Base-by-base conservation (phyloP, 208 protist species). In the Trypanosoma avium region DNA sequence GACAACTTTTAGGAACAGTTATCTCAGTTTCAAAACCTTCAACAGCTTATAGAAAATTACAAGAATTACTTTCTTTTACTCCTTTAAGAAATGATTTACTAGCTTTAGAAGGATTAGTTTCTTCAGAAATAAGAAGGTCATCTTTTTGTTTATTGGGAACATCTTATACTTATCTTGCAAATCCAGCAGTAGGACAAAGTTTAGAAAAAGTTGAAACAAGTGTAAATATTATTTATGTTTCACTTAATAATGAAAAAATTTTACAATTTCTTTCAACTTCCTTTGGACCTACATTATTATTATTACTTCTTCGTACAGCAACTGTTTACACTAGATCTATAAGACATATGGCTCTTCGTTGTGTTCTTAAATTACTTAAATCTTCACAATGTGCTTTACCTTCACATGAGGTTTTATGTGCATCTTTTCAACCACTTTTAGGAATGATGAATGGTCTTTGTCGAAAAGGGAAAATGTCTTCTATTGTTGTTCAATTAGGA, bases 401-500 rank as follows among this genome's bases (percentile, higher is more conserved):
- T 15, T 66, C 80, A 13, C 79, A 92, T 66, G 67, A 68, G 9
- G 46, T 74, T 10, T 75, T 96, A 24, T 69, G 64, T 9, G 73
- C 75, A 38, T 79, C 88, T 45, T 70, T 93, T 42, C 63, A 27
- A 0, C 90, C 90, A 7, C 63, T 92, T 48, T 61, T 88, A 17
- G 38, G 70, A 33, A 90, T 92, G 83, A 91, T 93, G 73, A 69
- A 69, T n/a, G 69, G 71, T 19, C 45, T 96, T 33, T 96, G 90
- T 70, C 64, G 66, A 22, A 74, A 72, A 35, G 76, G 84, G 36
- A 82, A 82, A 59, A 84, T 88, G 69, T 74, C 76, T 15, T 88
- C 77, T 33, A 75, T 79, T 6, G 77, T 92, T 9, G 86, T 93
- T 36, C 90, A 96, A 61, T 81, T 91, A 42, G 90, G 86, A 36